Evolutionary conservation across 2,329 filamentous ascomycete genomes (phyloP), one percentile per base, ranked within the genome.

Genomic region (Diaporthe sp.): DNA sequence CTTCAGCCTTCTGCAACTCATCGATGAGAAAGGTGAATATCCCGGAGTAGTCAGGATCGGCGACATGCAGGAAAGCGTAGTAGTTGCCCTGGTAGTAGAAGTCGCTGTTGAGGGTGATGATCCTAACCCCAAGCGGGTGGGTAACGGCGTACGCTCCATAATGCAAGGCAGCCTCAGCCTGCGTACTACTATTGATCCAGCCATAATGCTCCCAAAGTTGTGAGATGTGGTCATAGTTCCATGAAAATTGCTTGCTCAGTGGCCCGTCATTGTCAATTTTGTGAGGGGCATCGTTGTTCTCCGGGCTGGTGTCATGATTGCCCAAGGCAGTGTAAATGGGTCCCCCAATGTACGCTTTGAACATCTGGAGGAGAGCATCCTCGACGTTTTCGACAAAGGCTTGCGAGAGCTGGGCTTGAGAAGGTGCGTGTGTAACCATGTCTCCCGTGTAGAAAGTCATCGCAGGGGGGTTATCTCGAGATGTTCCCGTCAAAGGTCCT

Each of bases 361-460:
- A 86, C 85, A 92, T 87, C 37, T 86, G 83, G 80, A 87, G 90
- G 49, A 91, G 81, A 67, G 86, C 86, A 0, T 84, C 84, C 81
- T 91, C 89, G 1, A 87, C 84, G 77, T 91, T 90, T 77, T 90
- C 86, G 15, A 87, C 84, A 75, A 90, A 91, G 2, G 84, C 85
- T 47, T 85, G 84, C 17, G 89, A 90, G 22, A 88, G 84, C 80
- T 91, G 83, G 57, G 85, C 84, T 75, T 89, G 85, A 3, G 61
- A 63, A 0, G 86, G 80, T 68, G 91, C 90, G 79, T 91, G 90
- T 6, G 89, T 87, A 1, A 89, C 87, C 22, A 91, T 81, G 78
- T 91, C 90, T 9, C 90, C 89, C 2, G 89, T 91, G 78, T 91
- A 91, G 28, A 91, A 81, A 0, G 87, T 87, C 84, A 88, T 90